Conservation (phyloP, 805 yeast species). For the Zygoascus flipseniorum region DNA sequence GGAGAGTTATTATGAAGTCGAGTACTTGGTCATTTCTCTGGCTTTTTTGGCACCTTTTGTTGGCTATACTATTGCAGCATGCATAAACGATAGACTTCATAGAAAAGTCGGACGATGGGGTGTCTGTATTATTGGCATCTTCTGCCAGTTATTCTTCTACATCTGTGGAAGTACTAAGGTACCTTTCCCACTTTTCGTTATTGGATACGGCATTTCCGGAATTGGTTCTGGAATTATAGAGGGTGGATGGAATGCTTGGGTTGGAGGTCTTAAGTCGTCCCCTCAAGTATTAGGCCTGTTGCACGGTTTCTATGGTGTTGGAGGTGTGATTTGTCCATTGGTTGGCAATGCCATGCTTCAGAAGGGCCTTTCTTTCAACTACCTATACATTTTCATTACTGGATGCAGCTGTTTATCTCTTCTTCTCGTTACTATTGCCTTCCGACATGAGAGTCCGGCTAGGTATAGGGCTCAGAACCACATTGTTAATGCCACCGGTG, state of each 20-base stretch:
- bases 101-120: constrained; percentile 41
- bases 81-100: constrained; percentile 38
- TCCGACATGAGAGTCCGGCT: constrained; percentile 27
- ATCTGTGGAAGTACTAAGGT: constrained; percentile 33
- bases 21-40: constrained; percentile 40
- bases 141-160: constrained; percentile 33
- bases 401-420: constrained; percentile 32
- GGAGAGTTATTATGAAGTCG: constrained; percentile 38
- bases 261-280: constrained; percentile 39
- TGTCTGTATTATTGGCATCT: constrained; percentile 31
- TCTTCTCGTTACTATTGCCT: constrained; percentile 34
- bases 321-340: constrained; percentile 64
- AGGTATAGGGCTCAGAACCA: constrained; percentile 6
- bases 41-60: constrained; percentile 44
- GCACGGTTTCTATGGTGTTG: constrained; percentile 67
- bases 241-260: constrained; percentile 46
- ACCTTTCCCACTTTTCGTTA: constrained; percentile 35
- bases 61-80: constrained; percentile 50
- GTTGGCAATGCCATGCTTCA: constrained; percentile 48
- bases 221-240: constrained; percentile 51
- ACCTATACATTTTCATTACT: constrained; percentile 41
- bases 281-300: constrained; percentile 51
- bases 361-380: constrained; percentile 45
- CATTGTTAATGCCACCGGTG: constrained; percentile 1
- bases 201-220: constrained; percentile 38